Percentiles rank a stretch among this genome's conserved stretches.
Evolutionary conservation across 306 rosid species (phyloP).

Genomic region (Cucurbita maxima): DNA sequence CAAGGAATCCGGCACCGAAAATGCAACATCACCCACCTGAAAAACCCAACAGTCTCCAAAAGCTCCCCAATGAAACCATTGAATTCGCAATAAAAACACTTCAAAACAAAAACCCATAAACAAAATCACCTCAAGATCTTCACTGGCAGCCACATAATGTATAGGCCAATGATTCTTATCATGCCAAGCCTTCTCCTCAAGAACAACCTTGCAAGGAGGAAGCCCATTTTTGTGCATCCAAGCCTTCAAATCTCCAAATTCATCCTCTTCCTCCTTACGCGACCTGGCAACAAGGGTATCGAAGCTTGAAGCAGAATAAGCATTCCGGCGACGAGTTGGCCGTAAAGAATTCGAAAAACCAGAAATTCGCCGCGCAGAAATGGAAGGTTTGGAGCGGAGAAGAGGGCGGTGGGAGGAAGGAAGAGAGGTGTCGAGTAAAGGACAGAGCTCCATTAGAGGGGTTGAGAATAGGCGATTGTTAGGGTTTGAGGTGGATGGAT

Average conservation of each 20-base stretch:
- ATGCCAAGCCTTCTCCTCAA: conserved; percentile 49
- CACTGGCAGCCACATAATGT: conserved; percentile 80
- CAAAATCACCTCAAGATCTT: conserved; percentile 61
- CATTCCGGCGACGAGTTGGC: conserved; percentile 13
- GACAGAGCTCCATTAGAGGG: conserved; percentile 41
- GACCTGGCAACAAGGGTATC: conserved; percentile 61
- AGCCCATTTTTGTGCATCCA: conserved; percentile 91
- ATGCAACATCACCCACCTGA: conserved; percentile 88
- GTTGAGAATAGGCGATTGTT: neutral
- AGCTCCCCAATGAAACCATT: conserved; percentile 26
- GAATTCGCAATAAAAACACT: conserved; percentile 4
- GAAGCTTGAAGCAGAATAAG: conserved; percentile 42
- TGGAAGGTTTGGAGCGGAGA: conserved; percentile 16
- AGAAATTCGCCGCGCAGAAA: conserved; percentile 13
- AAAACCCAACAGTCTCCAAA: conserved; percentile 8
- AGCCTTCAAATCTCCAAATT: conserved; percentile 44
- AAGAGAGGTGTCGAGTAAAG: conserved; percentile 25
- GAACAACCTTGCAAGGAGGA: conserved; percentile 73
- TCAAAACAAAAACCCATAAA: neutral
- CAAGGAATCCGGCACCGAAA: conserved; percentile 68
- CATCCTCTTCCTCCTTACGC: conserved; percentile 30
- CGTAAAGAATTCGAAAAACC: conserved; percentile 1
- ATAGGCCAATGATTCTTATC: conserved; percentile 44
- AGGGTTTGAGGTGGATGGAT: conserved; percentile 9
- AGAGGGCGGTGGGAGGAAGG: conserved; percentile 23